Evolutionary conservation across 352 stramenopile genomes (phyloP), one percentile per base, ranked within the genome.

Genomic region (Globisporangium iwayamae): DNA sequence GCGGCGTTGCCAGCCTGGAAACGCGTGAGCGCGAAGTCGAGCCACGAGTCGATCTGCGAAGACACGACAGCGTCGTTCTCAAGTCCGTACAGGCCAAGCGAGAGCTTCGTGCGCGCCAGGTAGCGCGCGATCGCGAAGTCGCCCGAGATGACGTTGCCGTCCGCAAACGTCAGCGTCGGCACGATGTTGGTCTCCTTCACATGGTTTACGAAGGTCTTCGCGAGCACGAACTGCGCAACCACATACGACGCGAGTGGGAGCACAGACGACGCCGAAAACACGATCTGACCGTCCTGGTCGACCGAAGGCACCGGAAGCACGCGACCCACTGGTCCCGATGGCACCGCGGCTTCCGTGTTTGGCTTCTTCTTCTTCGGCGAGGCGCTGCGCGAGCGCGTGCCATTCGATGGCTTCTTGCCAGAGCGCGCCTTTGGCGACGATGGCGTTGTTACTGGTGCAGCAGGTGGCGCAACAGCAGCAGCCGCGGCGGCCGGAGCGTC

Each of bases 21-120:
- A 36, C 81, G 81, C 38, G 70, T 75, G 7, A 94, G 69, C 25
- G 92, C 85, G 68, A 98, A 98, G 72, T 98, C 95, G 16, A 98
- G 78, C 93, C 94, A 99, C 71, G 93, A 78, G 73, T 98, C 94
- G 53, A 93, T 83, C 63, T 95, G 83, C 60, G 83, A 87, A 18
- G 67, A 65, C 0, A 67, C 51, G 14, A 83, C 58, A 4, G 84
- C 75, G 46, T 91, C 79, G 51, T 75, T 86, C 13, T 81, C 69
- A 1, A 71, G 70, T 13, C 83, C 83, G 63, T 91, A 91, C 28
- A 94, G 67, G 2, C 82, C 84, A 18, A 70, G 46, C 32, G 58
- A 55, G 56, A 73, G 51, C 45, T 76, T 62, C 20, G 75, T 70
- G 57, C 78, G 80, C 18, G 75, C 75, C 38, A 93, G 48, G 69